Percentiles rank a stretch among this genome's conserved stretches.
phyloP scores from a whole-genome alignment of 495 filamentous ascomycete species.

The Aspergillus nidulans region DNA sequence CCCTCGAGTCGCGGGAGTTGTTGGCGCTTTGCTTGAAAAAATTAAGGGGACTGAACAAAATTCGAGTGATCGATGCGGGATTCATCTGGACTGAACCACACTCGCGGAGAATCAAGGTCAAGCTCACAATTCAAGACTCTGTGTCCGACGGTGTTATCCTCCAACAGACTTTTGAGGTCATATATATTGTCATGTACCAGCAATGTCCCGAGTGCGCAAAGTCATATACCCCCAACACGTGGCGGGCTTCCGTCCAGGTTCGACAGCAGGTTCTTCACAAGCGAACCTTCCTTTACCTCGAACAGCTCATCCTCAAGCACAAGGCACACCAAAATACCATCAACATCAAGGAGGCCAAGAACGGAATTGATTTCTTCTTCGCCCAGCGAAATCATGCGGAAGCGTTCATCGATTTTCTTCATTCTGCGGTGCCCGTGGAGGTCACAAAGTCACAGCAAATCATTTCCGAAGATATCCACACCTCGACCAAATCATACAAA shows the following conservation, averaged over 20 bases:
- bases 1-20: constrained; percentile 81
- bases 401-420: constrained; percentile 86
- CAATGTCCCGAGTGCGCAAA: constrained; percentile 69
- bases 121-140: constrained; percentile 84
- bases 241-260: constrained; percentile 82
- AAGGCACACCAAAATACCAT: constrained; percentile 87
- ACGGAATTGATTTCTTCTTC: constrained; percentile 95
- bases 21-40: constrained; percentile 84
- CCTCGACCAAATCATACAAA: constrained; percentile 83
- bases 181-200: constrained; percentile 81
- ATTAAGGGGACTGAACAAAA: constrained; percentile 73
- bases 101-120: constrained; percentile 81
- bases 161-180: constrained; percentile 91
- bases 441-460: constrained; percentile 87
- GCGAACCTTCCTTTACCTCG: constrained; percentile 91
- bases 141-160: constrained; percentile 70
- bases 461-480: constrained; percentile 91
- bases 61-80: constrained; percentile 86
- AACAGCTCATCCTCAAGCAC: constrained; percentile 94
- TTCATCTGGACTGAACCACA: constrained; percentile 99
- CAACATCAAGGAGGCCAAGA: constrained; percentile 92
- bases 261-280: constrained; percentile 97
- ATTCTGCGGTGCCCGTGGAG: constrained; percentile 70
- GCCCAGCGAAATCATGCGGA: constrained; percentile 84
- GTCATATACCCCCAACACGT: constrained; percentile 91